These are phyloP conservation scores for Skeletonema marinoi DNA, from an alignment of 108 stramenopile genomes.

Conservation along the genomic window DNA sequence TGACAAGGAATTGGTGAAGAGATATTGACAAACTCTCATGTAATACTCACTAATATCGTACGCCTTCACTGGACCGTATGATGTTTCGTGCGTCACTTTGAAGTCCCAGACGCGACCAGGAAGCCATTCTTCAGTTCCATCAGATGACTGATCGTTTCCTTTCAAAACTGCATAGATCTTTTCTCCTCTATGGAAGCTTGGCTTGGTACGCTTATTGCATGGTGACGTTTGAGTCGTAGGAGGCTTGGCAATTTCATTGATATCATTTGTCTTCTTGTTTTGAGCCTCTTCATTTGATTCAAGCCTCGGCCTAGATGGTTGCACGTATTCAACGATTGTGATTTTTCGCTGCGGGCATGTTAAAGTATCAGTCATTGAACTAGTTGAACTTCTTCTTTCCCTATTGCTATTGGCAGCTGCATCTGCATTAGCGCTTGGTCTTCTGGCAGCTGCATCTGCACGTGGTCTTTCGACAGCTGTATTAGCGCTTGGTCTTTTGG, in stretches of 20 bases:
- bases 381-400: neutral
- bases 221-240: neutral
- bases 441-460: neutral
- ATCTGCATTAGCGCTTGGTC: neutral
- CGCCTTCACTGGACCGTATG: conserved; percentile 2
- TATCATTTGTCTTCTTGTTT: neutral
- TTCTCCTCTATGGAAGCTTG: conserved; percentile 5
- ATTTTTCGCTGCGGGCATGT: neutral
- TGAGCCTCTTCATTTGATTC: neutral
- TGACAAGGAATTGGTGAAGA: neutral
- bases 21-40: no score
- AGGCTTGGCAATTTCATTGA: neutral
- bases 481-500: neutral
- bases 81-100: neutral
- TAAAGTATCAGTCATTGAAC: neutral
- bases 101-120: conserved; percentile 15
- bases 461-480: neutral
- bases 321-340: neutral
- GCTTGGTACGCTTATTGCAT: neutral
- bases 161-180: neutral
- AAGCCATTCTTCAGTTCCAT: conserved; percentile 2
- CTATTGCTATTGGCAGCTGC: neutral
- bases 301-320: neutral
- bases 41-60: conserved; percentile 7
- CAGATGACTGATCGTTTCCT: neutral